Base-by-base conservation (phyloP, 2,329 filamentous ascomycete species). In the Curvularia lunata region DNA sequence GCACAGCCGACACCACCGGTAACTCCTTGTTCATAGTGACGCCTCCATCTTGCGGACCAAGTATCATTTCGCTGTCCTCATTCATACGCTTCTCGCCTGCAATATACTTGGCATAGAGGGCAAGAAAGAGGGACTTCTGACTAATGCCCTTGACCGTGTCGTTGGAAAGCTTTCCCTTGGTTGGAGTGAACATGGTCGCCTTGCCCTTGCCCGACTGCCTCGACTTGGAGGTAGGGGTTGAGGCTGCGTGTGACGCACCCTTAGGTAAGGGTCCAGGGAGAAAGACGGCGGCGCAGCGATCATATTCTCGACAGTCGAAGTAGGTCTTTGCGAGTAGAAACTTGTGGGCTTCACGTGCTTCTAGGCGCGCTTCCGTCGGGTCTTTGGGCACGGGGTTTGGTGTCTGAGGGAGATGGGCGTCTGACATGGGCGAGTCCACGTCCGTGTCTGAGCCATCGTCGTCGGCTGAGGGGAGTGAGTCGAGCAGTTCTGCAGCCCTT, bases 61-160 rank as follows among this genome's bases (percentile, higher is more conserved):
- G 87, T 49, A 99, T 91, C 90, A 97, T 97, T 79, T 99, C 95
- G 21, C 91, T 92, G 56, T 98, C 94, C 77, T 99, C 95, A 69
- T 97, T 91, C 77, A 94, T 97, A 64, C 91, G 88, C 82, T 98
- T 97, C 81, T 99, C 95, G 1, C 95, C 95, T 0, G 93, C 90
- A 63, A 98, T 86, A 73, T 93, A 92, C 72, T 94, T 96, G 43
- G 95, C 91, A 71, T 99, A 99, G 4, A 98, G 81, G 0, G 92
- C 90, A 10, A 99, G 83, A 72, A 99, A 99, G 19, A 98, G 78
- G 51, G 94, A 92, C 78, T 94, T 96, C 75, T 97, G 92, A 73
- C 93, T 97, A 50, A 97, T 68, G 6, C 76, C 78, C 10, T 79
- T 81, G 41, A 83, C 78, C 3, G 64, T 78, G 37, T 73, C 72